Percentiles rank a stretch among this genome's conserved stretches.
Evolutionary conservation across 352 stramenopile species (phyloP).

Genomic region (Phytophthora megakarya): DNA sequence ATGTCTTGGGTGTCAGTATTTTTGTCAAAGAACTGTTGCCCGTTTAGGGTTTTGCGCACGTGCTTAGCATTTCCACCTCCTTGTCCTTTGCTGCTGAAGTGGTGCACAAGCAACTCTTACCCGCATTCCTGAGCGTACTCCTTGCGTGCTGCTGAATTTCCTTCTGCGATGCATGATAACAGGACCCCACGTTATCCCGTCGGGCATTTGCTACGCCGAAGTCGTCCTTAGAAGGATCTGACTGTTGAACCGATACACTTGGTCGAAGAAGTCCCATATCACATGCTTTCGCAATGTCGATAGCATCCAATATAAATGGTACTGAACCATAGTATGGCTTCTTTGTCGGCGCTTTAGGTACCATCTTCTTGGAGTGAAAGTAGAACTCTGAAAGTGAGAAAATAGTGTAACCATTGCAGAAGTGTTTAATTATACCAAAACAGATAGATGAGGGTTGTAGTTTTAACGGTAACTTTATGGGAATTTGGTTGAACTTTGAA

Average conservation of each 20-base stretch:
- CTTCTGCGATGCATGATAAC: neutral
- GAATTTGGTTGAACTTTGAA: too few species aligned
- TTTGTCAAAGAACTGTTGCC: slow-evolving; percentile 15
- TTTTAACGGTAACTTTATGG: too few species aligned
- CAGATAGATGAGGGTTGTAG: too few species aligned
- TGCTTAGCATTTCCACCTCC: slow-evolving; percentile 24
- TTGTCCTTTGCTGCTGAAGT: neutral
- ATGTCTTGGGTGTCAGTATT: neutral
- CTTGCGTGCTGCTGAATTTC: slow-evolving; percentile 1
- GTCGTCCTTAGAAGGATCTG: neutral
- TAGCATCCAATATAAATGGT: neutral
- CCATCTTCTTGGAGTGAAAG: too few species aligned
- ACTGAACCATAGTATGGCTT: neutral
- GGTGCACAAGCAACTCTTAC: neutral
- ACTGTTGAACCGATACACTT: neutral
- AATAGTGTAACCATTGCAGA: too few species aligned
- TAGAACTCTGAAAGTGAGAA: too few species aligned
- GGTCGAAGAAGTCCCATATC: neutral
- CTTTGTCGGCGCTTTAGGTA: too few species aligned
- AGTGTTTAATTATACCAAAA: too few species aligned
- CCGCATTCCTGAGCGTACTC: neutral
- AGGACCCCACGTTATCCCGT: neutral
- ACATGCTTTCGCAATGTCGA: neutral
- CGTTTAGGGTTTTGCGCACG: slow-evolving; percentile 25
- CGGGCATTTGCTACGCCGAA: neutral